Evolutionary conservation across 805 yeast species (phyloP), one percentile per base, ranked within the genome.

Genomic region (Kuraishia molischiana): DNA sequence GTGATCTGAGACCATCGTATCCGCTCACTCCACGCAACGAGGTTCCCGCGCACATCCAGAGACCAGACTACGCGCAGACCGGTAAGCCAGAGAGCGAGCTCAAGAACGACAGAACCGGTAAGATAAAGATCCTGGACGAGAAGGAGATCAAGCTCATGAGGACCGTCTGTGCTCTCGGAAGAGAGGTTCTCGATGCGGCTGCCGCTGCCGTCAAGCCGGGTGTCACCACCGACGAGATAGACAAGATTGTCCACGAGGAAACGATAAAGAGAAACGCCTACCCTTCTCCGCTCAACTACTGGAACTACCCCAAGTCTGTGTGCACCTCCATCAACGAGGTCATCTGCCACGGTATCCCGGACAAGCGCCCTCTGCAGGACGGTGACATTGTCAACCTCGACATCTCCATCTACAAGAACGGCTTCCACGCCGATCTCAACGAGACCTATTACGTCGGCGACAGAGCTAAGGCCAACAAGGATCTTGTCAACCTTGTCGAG

Each of bases 271-370:
- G 96, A 58, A 78, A 80, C 46, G 86, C 89, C 3, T 92, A 92
- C 57, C 98, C 98, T 15, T 85, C 96, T 10, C 95, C 98, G 3
- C 67, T 90, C 45, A 92, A 92, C 64, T 92, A 92, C 64, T 89
- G 80, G 64, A 84, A 86, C 60, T 92, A 77, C 64, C 97, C 97
- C 32, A 89, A 87, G 56, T 77, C 92, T 18, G 73, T 85, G 31
- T 92, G 98, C 62, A 86, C 95, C 1, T 86, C 96, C 2, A 81
- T 92, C 32, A 92, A 92, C 60, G 98, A 92, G 66, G 79, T 87
- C 41, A 84, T 92, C 43, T 92, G 98, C 58, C 98, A 92, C 59
- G 98, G 98, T 45, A 84, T 92, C 41, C 98, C 98, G 20, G 98
- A 92, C 61, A 72, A 84, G 62, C 73, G 89, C 39, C 79, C 78